These are phyloP conservation scores for Phlyctochytrium arcticum DNA, from an alignment of 192 early-diverging fungal genomes.

Conservation along the genomic window DNA sequence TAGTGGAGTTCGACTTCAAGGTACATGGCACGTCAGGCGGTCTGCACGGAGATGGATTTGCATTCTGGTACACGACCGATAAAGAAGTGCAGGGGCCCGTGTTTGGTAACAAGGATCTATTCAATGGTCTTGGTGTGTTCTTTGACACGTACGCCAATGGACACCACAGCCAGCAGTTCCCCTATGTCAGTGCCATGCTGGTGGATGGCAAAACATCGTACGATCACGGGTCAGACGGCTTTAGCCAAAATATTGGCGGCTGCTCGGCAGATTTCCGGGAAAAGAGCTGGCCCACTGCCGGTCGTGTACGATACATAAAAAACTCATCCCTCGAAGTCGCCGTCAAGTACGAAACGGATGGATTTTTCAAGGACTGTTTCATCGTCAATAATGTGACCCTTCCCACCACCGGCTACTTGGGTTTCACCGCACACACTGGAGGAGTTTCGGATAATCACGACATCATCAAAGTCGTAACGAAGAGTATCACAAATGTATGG, in stretches of 20 bases:
- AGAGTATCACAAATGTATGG: slow-evolving; percentile 39
- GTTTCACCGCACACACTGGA: slow-evolving; percentile 90
- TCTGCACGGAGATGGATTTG: slow-evolving; percentile 94
- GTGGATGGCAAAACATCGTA: slow-evolving; percentile 88
- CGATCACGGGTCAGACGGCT: slow-evolving; percentile 81
- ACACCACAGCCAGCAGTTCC: slow-evolving; percentile 69
- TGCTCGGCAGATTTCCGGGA: slow-evolving; percentile 72
- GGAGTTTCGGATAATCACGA: slow-evolving; percentile 64
- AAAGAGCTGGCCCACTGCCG: slow-evolving; percentile 55
- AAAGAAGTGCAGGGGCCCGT: slow-evolving; percentile 33
- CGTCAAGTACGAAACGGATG: slow-evolving; percentile 52
- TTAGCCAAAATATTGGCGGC: slow-evolving; percentile 49
- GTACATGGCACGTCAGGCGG: slow-evolving; percentile 69
- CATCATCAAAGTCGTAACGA: slow-evolving; percentile 26
- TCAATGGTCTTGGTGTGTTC: slow-evolving; percentile 90
- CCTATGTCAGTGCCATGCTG: slow-evolving; percentile 88
- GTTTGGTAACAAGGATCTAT: slow-evolving; percentile 40
- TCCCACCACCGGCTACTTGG: slow-evolving; percentile 75
- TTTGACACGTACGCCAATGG: slow-evolving; percentile 96
- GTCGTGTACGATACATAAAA: slow-evolving; percentile 70
- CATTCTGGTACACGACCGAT: slow-evolving; percentile 87
- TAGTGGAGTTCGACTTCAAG: slow-evolving; percentile 91
- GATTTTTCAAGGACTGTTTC: slow-evolving; percentile 83
- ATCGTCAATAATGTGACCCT: slow-evolving; percentile 70
- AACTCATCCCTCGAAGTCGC: slow-evolving; percentile 56